phyloP scores from a whole-genome alignment of 1,284 basidiomycete species.

The Porphyrellus sp. region DNA sequence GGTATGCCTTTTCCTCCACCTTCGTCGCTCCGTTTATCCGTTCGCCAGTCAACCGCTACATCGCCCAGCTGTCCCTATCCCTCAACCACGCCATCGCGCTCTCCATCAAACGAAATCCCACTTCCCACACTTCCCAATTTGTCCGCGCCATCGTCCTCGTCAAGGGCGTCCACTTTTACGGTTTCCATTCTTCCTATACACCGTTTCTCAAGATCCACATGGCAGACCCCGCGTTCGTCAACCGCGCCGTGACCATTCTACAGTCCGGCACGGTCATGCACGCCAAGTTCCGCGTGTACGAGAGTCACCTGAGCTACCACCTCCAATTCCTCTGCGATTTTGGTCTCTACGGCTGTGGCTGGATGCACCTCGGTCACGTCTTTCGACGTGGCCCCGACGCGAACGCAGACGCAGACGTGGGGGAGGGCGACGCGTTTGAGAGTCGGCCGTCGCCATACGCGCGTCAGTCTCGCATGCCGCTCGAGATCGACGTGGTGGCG shows the following conservation, averaged over 20 bases:
- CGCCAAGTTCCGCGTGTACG: conserved; percentile 76
- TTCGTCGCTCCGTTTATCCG: conserved; percentile 6
- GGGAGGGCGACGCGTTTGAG: conserved; percentile 22
- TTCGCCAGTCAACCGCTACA: conserved; percentile 49
- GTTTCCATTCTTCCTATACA: conserved; percentile 82
- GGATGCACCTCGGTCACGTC: conserved; percentile 68
- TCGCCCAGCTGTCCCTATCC: conserved; percentile 48
- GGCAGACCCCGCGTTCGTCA: conserved; percentile 66
- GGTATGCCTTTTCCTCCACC: conserved; percentile 34
- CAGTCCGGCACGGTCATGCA: conserved; percentile 80
- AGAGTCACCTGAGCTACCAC: conserved; percentile 86
- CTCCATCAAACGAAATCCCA: conserved; percentile 64
- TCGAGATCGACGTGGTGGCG: conserved; percentile 84
- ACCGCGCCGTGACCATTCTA: conserved; percentile 71
- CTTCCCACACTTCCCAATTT: conserved; percentile 53
- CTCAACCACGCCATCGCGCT: conserved; percentile 78
- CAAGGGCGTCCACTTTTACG: conserved; percentile 96
- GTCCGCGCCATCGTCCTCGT: conserved; percentile 78
- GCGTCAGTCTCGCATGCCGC: conserved; percentile 66
- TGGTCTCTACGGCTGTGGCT: conserved; percentile 92
- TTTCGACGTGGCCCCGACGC: conserved; percentile 50
- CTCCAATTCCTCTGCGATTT: conserved; percentile 96
- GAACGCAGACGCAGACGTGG: no score
- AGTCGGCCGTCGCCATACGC: conserved; percentile 51
- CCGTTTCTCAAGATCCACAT: conserved; percentile 91